phyloP scores from a whole-genome alignment of 306 rosid genomes.

The Erythrophleum fordii region DNA sequence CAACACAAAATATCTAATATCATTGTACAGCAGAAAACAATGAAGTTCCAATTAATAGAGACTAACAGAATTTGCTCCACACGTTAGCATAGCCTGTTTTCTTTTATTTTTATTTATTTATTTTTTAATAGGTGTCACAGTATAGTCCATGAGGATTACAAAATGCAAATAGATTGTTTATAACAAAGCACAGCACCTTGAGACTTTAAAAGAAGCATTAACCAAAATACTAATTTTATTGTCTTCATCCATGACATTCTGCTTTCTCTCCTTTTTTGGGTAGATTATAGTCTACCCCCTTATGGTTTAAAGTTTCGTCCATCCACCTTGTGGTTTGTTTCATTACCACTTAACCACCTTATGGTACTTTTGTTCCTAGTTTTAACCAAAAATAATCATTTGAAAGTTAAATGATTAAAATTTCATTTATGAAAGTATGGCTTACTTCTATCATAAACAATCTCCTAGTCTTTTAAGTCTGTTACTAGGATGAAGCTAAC shows the following conservation, averaged over 20 bases:
- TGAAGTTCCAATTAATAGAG: constrained; percentile 20
- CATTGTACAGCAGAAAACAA: constrained; percentile 10
- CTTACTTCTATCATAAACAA: neutral
- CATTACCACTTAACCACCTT: neutral
- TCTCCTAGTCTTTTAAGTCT: neutral
- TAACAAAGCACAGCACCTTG: constrained; percentile 27
- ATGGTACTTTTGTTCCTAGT: neutral
- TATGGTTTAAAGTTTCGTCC: neutral
- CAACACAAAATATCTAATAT: constrained; percentile 16
- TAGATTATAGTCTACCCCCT: no score
- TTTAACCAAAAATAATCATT: neutral
- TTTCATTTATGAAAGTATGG: neutral
- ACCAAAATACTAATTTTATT: constrained; percentile 18
- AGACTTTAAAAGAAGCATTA: constrained; percentile 24
- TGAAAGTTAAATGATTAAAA: neutral
- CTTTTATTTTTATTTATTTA: neutral
- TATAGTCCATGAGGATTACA: constrained; percentile 23
- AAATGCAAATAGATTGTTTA: constrained; percentile 4
- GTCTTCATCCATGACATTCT: constrained; percentile 19
- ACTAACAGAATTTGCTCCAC: constrained; percentile 27
- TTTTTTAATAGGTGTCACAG: constrained; percentile 7
- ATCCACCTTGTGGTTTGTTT: neutral
- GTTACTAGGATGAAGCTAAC: neutral
- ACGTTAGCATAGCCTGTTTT: constrained; percentile 25
- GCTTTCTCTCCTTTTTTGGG: neutral